Percentiles rank a stretch among this genome's conserved stretches.
phyloP scores from a whole-genome alignment of 139 green algal genomes.

The Spirogloea muscicola region DNA sequence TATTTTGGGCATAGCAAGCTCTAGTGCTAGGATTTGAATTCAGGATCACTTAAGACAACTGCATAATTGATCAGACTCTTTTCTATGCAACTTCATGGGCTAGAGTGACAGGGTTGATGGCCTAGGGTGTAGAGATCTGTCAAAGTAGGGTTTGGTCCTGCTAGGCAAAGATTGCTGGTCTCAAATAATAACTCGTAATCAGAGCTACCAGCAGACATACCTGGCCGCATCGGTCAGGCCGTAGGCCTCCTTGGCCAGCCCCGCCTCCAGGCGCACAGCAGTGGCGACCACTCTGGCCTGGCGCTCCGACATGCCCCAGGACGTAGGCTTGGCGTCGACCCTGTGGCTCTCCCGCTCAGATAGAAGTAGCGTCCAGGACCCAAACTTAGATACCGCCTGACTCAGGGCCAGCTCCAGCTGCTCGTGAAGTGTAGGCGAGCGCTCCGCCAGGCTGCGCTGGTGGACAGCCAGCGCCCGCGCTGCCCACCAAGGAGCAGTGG shows the following conservation, averaged over 20 bases:
- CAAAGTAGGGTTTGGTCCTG: background rate
- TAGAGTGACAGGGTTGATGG: background rate
- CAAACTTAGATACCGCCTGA: background rate
- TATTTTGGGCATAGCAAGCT: too few relatives aligned
- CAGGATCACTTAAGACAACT: background rate
- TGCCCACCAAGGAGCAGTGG: constrained; percentile 7
- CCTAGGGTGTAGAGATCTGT: background rate
- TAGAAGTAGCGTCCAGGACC: background rate
- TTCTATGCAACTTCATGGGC: background rate
- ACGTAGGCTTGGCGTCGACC: background rate
- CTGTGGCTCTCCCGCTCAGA: background rate
- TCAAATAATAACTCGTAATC: background rate
- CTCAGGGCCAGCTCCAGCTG: background rate
- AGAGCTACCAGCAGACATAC: background rate
- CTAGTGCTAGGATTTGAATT: background rate
- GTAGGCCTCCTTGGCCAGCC: background rate
- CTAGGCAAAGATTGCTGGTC: background rate
- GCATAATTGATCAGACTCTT: background rate
- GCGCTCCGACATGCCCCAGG: too few relatives aligned
- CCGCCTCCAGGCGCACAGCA: background rate
- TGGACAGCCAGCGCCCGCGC: background rate
- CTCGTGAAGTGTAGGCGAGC: background rate
- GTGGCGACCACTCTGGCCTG: background rate
- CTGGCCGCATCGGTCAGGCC: background rate
- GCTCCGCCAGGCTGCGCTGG: constrained; percentile 2